These are phyloP conservation scores for Quercus variabilis DNA, from an alignment of 306 rosid species.

Conservation along the genomic window DNA sequence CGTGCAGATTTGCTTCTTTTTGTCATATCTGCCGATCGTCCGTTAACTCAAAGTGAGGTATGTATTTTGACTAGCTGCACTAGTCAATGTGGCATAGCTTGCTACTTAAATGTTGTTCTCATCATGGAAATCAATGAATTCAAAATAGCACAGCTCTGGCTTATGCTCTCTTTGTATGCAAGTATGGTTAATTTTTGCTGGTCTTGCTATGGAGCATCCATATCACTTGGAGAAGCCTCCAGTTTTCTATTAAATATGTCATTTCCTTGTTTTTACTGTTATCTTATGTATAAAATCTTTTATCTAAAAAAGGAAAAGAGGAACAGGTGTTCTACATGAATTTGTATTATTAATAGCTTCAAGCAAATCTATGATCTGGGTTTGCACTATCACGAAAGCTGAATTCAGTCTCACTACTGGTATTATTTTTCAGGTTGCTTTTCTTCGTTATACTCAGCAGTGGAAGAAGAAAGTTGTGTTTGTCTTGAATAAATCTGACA, in stretches of 20 bases:
- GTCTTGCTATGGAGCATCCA: neutral
- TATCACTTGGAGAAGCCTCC: neutral
- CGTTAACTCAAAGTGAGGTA: constrained; percentile 98
- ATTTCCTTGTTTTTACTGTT: neutral
- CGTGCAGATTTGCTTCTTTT: constrained; percentile 97
- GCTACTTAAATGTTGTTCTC: neutral
- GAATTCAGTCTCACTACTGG: constrained; percentile 8
- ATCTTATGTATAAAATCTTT: neutral
- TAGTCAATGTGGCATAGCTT: constrained; percentile 6
- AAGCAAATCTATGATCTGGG: neutral
- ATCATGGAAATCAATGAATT: neutral
- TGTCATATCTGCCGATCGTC: constrained; percentile 95
- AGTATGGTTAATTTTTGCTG: neutral
- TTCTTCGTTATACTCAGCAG: constrained; percentile 93
- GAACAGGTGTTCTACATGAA: constrained; percentile 4
- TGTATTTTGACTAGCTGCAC: neutral
- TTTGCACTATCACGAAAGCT: constrained; percentile 2
- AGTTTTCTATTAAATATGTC: neutral
- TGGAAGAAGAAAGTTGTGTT: constrained; percentile 98
- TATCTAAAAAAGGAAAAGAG: neutral
- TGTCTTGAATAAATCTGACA: constrained; percentile 89
- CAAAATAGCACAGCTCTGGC: neutral
- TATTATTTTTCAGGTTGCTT: constrained; percentile 57
- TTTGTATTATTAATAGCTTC: neutral
- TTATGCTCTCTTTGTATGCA: neutral